phyloP scores from a whole-genome alignment of 352 stramenopile genomes.

The Phytophthora cactorum region DNA sequence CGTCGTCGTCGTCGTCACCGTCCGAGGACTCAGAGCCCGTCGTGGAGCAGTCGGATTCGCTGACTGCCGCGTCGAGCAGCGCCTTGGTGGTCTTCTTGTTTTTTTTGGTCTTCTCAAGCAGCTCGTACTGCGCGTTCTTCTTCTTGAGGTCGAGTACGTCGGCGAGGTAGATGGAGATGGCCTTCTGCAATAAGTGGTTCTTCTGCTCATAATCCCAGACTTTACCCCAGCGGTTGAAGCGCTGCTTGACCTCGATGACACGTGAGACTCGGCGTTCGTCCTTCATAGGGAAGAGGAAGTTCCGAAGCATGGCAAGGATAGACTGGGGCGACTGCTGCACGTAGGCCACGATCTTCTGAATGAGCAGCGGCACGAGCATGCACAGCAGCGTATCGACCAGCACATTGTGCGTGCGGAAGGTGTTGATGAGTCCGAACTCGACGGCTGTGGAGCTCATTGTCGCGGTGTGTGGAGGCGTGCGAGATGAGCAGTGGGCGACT shows the following conservation, averaged over 20 bases:
- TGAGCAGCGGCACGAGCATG: constrained; percentile 59
- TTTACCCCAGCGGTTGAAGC: constrained; percentile 41
- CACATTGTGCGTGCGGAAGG: constrained; percentile 54
- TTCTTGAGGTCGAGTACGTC: constrained; percentile 42
- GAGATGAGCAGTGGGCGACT: constrained; percentile 1
- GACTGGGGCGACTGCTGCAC: constrained; percentile 30
- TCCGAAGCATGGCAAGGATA: constrained; percentile 26
- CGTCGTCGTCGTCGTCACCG: constrained; percentile 17
- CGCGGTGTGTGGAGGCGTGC: not conserved
- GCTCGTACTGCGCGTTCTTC: constrained; percentile 51
- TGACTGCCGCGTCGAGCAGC: constrained; percentile 10
- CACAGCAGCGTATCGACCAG: constrained; percentile 64
- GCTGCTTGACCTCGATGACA: constrained; percentile 40
- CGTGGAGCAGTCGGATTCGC: constrained; percentile 33
- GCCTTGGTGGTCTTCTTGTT: not conserved
- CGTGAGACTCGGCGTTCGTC: constrained; percentile 32
- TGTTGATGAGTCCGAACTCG: constrained; percentile 61
- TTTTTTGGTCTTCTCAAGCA: constrained; percentile 33
- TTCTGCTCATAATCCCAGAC: constrained; percentile 46
- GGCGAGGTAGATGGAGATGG: constrained; percentile 48
- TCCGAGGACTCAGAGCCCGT: constrained; percentile 24
- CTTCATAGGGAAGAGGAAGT: constrained; percentile 1
- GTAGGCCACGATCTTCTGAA: constrained; percentile 46
- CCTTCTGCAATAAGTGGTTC: constrained; percentile 55
- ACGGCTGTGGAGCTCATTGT: constrained; percentile 52